phyloP scores from a whole-genome alignment of 306 rosid genomes.

The Fragaria ananassa region DNA sequence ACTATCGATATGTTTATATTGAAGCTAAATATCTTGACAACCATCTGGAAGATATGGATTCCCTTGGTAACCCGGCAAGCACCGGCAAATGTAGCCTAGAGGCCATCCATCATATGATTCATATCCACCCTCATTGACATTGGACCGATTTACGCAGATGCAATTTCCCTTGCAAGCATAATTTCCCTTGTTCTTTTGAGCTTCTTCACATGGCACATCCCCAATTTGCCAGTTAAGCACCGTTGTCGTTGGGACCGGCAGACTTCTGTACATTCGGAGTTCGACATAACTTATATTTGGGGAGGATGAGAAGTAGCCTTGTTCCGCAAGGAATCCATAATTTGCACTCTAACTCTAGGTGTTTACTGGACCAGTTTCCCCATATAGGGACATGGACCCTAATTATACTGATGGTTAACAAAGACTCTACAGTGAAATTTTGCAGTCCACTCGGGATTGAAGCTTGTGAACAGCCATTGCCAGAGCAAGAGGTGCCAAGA shows the following conservation, averaged over 20 bases:
- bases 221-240: not conserved
- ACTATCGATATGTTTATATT: not conserved
- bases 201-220: not conserved
- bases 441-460: not conserved
- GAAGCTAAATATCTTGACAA: not conserved
- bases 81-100: not conserved
- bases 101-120: not conserved
- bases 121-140: not conserved
- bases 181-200: not conserved
- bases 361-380: not conserved
- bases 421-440: not conserved
- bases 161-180: not conserved
- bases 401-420: not conserved
- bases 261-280: not conserved
- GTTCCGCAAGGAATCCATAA: not conserved
- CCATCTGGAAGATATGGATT: constrained; percentile 6
- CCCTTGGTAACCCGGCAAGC: constrained; percentile 10
- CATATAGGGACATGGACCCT: not conserved
- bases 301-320: not conserved
- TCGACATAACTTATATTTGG: not conserved
- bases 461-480: not conserved
- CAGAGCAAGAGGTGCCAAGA: not conserved
- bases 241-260: not conserved
- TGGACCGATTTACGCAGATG: not conserved
- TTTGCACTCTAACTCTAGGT: not conserved